Evolutionary conservation across 2,329 filamentous ascomycete species (phyloP), one percentile per base, ranked within the genome.

Genomic region (Plectosphaerella sp.): DNA sequence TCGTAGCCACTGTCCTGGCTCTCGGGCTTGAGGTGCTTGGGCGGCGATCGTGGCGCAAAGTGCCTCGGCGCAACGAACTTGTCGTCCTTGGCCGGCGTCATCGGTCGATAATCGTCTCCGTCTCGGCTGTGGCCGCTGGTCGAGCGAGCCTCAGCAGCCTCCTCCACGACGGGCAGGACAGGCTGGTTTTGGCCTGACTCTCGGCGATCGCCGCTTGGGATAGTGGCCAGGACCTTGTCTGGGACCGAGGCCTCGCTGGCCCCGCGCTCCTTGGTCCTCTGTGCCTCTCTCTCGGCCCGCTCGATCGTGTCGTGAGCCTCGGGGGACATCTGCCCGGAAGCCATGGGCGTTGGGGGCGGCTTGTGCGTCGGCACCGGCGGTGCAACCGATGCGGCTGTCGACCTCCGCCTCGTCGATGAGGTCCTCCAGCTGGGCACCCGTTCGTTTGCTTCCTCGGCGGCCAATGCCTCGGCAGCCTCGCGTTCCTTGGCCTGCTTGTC

Each of bases 141-240:
- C 54, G 87, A 89, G 8, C 78, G 82, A 10, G 78, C 86, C 67
- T 97, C 93, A 5, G 84, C 88, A n/a, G 84, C 87, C 70, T 97
- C 93, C 59, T 96, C 89, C 7, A 97, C 91, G 10, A 97, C 86
- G 0, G 93, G 93, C 2, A 97, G 72, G 1, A 71, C 79, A 63
- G 65, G 66, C 62, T 67, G 84, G 66, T 61, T 87, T 76, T 76
- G 62, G 73, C 79, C 20, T 72, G 80, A 69, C 75, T 88, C 64
- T 72, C 79, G 58, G 76, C 77, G 53, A 73, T 83, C 66, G 2
- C 61, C 48, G 18, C 59, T 46, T 6, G 62, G 57, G 1, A 59
- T 63, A 1, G 73, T 73, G 20, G 62, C 65, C 18, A 91, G 67
- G 1, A 78, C 80, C 51, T 87, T 77, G 24, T 87, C 82, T 1